A percentile compares a stretch with the other conserved stretches of the same genome.
Evolutionary conservation across 352 stramenopile genomes (phyloP).

Genomic region (Pilasporangium apinafurcum): DNA sequence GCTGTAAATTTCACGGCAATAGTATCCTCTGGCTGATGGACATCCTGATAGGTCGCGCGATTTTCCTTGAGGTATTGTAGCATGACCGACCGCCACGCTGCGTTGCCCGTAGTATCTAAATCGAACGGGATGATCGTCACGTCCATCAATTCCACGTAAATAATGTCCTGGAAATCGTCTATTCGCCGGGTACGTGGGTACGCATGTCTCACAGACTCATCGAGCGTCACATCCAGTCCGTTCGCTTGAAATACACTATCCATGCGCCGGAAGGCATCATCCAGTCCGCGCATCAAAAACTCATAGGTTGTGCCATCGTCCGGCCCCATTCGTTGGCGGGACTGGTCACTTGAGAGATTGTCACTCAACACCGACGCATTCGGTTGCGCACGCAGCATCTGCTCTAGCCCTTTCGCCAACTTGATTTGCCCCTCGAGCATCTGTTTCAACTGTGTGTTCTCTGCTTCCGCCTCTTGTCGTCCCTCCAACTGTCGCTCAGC

Average conservation of each 20-base stretch:
- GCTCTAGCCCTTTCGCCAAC: constrained; percentile 37
- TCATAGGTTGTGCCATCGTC: constrained; percentile 21
- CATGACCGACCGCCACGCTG: constrained; percentile 29
- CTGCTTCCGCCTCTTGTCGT: constrained; percentile 21
- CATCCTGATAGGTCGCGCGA: constrained; percentile 16
- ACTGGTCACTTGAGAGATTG: background rate
- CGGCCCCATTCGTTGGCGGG: constrained; percentile 8
- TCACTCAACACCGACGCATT: constrained; percentile 28
- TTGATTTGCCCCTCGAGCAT: constrained; percentile 43
- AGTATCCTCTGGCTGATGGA: constrained; percentile 17
- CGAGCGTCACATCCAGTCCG: constrained; percentile 25
- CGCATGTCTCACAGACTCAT: constrained; percentile 36
- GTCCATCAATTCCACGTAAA: constrained; percentile 32
- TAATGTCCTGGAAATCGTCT: constrained; percentile 12
- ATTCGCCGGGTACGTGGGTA: constrained; percentile 17
- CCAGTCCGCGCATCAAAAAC: constrained; percentile 27
- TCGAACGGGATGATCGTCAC: constrained; percentile 38
- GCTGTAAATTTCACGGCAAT: constrained; percentile 35
- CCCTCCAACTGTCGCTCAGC: constrained; percentile 33
- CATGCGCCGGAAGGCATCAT: constrained; percentile 25
- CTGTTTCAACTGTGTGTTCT: constrained; percentile 33
- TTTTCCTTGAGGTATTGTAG: constrained; percentile 26
- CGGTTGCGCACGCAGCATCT: constrained; percentile 42
- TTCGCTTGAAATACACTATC: constrained; percentile 39
- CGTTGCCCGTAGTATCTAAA: constrained; percentile 16